Evolutionary conservation across 805 yeast species (phyloP).

Genomic region (Wickerhamiella alocasiicola): DNA sequence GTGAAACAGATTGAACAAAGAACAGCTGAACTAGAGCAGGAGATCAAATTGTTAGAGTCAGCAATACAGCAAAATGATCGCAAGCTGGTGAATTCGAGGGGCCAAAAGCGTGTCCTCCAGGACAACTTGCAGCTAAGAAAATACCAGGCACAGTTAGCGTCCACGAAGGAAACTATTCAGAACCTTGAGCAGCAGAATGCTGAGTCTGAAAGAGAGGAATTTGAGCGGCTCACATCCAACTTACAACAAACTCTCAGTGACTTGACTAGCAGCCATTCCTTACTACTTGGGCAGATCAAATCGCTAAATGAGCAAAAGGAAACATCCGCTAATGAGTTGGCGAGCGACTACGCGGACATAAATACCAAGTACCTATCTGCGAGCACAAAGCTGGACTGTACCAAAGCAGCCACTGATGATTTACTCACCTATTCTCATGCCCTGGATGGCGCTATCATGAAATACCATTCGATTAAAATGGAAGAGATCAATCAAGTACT

Average conservation of each 20-base stretch:
- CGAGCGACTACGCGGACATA: slow-evolving; percentile 58
- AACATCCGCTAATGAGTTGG: slow-evolving; percentile 44
- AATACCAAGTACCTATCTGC: slow-evolving; percentile 53
- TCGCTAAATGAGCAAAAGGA: slow-evolving; percentile 66
- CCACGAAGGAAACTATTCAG: slow-evolving; percentile 31
- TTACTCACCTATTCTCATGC: slow-evolving; percentile 71
- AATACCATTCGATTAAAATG: slow-evolving; percentile 83
- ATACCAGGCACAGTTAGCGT: slow-evolving; percentile 31
- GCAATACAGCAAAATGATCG: slow-evolving; percentile 6
- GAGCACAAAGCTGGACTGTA: slow-evolving; percentile 65
- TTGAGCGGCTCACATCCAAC: slow-evolving; percentile 43
- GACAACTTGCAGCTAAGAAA: slow-evolving; percentile 51
- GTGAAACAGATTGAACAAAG: neutral
- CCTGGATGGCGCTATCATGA: slow-evolving; percentile 85
- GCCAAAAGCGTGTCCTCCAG: slow-evolving; percentile 48
- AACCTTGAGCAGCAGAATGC: slow-evolving; percentile 46
- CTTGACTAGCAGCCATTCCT: slow-evolving; percentile 54
- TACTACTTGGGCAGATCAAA: slow-evolving; percentile 72
- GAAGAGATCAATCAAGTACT: slow-evolving; percentile 76
- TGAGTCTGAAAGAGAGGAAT: slow-evolving; percentile 44
- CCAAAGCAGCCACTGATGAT: slow-evolving; percentile 65
- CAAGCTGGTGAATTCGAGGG: slow-evolving; percentile 36
- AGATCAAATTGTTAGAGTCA: slow-evolving; percentile 22
- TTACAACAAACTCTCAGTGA: slow-evolving; percentile 40
- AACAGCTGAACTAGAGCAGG: neutral